Evolutionary conservation across 2,329 filamentous ascomycete genomes (phyloP).

Genomic region (Knufia fluminis): DNA sequence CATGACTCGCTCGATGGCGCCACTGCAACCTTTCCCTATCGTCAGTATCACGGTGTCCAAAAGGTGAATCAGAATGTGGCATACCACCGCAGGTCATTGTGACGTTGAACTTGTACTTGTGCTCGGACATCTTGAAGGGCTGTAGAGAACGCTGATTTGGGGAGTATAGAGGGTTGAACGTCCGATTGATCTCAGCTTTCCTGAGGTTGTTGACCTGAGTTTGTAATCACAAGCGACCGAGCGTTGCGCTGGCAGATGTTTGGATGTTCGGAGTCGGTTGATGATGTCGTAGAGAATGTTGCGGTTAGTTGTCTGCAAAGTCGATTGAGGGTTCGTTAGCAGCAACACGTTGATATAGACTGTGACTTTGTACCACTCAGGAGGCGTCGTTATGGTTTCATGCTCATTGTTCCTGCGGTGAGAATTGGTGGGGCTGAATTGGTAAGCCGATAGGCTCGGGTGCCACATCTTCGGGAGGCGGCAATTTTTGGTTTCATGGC

Average conservation of each 20-base stretch:
- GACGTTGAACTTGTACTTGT: conserved; percentile 93
- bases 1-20: conserved; percentile 82
- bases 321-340: no score
- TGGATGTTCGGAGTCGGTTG: no score
- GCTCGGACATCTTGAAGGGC: conserved; percentile 55
- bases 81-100: conserved; percentile 89
- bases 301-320: no score
- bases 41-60: no score
- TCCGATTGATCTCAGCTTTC: no score
- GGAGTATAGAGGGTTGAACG: no score
- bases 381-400: neutral
- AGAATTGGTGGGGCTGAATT: conserved; percentile 4
- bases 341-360: neutral
- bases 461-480: neutral
- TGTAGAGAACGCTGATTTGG: conserved; percentile 5
- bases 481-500: neutral
- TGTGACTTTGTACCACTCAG: neutral
- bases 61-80: no score
- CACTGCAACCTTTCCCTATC: no score
- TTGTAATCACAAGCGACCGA: no score
- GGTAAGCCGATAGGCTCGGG: neutral
- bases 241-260: no score
- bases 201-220: no score
- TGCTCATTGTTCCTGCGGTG: conserved; percentile 3
- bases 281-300: no score